These are phyloP conservation scores for Zygosaccharomyces siamensis DNA, from an alignment of 805 yeast genomes.

Conservation along the genomic window DNA sequence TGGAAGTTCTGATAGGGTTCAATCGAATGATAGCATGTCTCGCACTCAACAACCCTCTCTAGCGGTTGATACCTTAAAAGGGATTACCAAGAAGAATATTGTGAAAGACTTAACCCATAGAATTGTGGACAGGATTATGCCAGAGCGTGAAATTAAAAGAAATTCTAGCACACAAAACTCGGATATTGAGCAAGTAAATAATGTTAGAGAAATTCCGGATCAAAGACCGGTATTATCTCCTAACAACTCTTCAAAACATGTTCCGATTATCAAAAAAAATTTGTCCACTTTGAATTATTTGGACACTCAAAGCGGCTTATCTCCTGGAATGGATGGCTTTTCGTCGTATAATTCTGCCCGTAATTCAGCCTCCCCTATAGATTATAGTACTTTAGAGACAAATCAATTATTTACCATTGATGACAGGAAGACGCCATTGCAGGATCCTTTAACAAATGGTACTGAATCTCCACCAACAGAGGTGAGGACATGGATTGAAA, in stretches of 20 bases:
- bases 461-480: background rate
- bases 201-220: background rate
- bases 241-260: background rate
- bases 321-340: conserved; percentile 3
- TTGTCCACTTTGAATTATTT: conserved; percentile 5
- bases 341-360: conserved; percentile 13
- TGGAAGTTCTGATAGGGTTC: background rate
- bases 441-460: background rate
- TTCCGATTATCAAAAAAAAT: conserved; percentile 16
- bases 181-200: background rate
- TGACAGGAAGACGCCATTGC: conserved; percentile 2
- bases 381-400: conserved; percentile 1
- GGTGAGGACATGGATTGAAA: conserved; percentile 50
- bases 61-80: conserved; percentile 29
- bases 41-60: conserved; percentile 15
- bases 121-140: conserved; percentile 21
- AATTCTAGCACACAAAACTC: background rate
- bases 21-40: conserved; percentile 6
- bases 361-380: conserved; percentile 14
- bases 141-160: conserved; percentile 14
- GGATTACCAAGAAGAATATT: conserved; percentile 20
- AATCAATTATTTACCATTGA: conserved; percentile 4
- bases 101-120: conserved; percentile 25
- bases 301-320: conserved; percentile 1
- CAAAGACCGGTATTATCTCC: background rate